Evolutionary conservation across 192 early-diverging fungal species (phyloP).

Genomic region (Umbelopsis isabellina): DNA sequence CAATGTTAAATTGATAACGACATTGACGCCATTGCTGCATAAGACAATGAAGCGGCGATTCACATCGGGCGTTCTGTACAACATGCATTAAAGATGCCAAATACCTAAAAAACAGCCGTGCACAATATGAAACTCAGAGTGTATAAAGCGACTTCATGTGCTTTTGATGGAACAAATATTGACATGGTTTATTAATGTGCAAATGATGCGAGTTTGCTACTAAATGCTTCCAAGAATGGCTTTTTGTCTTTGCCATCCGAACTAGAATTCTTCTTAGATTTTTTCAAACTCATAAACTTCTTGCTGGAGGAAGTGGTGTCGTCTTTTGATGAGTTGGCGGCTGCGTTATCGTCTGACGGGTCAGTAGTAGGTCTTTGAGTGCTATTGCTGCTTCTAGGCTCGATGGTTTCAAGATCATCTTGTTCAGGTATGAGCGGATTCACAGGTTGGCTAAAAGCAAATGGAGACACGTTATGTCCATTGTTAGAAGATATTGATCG

Average conservation of each 20-base stretch:
- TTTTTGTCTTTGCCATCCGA: slow-evolving; percentile 15
- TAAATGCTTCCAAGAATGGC: slow-evolving; percentile 13
- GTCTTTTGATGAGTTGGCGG: not conserved
- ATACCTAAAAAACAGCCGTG: no score
- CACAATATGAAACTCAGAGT: no score
- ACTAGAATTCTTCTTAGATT: slow-evolving; percentile 3
- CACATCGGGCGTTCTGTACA: no score
- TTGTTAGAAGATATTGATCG: slow-evolving; percentile 2
- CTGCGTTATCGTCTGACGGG: not conserved
- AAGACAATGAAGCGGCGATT: no score
- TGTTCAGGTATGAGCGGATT: not conserved
- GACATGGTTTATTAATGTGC: not conserved
- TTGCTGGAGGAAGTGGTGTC: not conserved
- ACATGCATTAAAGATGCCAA: no score
- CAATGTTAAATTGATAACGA: no score
- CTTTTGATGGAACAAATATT: no score
- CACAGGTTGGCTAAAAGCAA: not conserved
- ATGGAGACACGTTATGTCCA: not conserved
- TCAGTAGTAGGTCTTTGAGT: not conserved
- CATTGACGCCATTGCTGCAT: no score
- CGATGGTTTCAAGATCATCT: not conserved
- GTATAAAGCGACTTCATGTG: no score
- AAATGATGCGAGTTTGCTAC: slow-evolving; percentile 18
- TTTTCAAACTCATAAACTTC: slow-evolving; percentile 19
- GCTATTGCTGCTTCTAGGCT: not conserved